Evolutionary conservation across 805 yeast species (phyloP), one percentile per base, ranked within the genome.

Genomic region (Cyberlindnera bimundalis): DNA sequence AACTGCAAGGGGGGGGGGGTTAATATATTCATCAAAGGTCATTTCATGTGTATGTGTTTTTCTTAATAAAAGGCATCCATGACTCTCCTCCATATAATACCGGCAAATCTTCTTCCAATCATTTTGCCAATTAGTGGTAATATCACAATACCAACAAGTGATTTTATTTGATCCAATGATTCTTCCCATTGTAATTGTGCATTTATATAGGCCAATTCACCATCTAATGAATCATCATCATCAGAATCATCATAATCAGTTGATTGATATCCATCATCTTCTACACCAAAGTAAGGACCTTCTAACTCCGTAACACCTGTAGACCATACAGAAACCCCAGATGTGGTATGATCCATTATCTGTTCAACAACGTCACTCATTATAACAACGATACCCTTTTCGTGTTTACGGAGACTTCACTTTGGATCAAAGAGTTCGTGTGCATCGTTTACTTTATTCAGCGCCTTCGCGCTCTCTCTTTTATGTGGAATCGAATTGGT

Each of bases 181-280:
- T 79, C 84, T 38, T 82, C 84, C 89, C 89, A 83, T 52, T 83
- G 87, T 48, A 77, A 70, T 51, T 81, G 84, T 1, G 86, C 81
- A 26, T 76, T 62, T 15, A 59, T 46, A 34, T 64, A 40, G 8
- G 58, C 60, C 11, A 54, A 45, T 24, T 61, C 62, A 1, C 39
- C 40, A 18, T 55, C 57, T 3, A 50, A 27, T 4, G 44, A 38
- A 11, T 50, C 53, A 11, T 46, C 53, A 10, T 46, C 45, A 5
- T 42, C 48, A 26, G 46, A 33, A 6, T 51, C 56, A 6, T 46
- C 43, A 16, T 42, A 37, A 21, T 37, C 35, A 12, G 10, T 12
- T 3, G 33, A 26, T 19, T 33, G 23, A 18, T 39, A 38, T 10
- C 20, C 37, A 8, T 21, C 37, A 12, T 37, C 35, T 21, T n/a